Percentiles rank a stretch among this genome's conserved stretches.
These are phyloP conservation scores for Babesia bigemina DNA, from an alignment of 169 alveolate species.

Conservation along the genomic window DNA sequence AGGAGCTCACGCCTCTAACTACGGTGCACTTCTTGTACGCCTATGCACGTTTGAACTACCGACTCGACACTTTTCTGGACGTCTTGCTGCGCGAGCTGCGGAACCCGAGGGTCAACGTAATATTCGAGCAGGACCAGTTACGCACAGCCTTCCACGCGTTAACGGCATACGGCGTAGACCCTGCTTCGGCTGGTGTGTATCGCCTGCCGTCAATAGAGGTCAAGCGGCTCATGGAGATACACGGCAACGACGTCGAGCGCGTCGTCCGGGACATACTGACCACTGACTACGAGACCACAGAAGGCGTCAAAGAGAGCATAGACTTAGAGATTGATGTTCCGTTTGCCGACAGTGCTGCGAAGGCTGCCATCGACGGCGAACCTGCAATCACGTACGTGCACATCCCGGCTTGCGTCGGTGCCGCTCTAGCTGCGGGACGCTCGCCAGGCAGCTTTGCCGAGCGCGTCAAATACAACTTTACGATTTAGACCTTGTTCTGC, in stretches of 20 bases:
- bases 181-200: constrained; percentile 30
- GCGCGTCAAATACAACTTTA: constrained; percentile 52
- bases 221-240: constrained; percentile 35
- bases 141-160: constrained; percentile 23
- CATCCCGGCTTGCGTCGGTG: constrained; percentile 34
- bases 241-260: constrained; percentile 13
- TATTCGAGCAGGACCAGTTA: constrained; percentile 48
- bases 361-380: constrained; percentile 2
- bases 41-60: constrained; percentile 23
- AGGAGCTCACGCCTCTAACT: constrained; percentile 40
- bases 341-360: not conserved
- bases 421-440: constrained; percentile 12
- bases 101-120: constrained; percentile 44
- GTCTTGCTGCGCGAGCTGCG: constrained; percentile 41
- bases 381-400: constrained; percentile 27
- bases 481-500: constrained; percentile 44
- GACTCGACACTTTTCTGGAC: constrained; percentile 32
- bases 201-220: constrained; percentile 13
- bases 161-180: constrained; percentile 19
- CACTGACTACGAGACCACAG: not conserved
- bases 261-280: constrained; percentile 11
- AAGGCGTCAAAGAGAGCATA: not conserved
- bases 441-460: constrained; percentile 14
- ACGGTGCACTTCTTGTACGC: constrained; percentile 32
- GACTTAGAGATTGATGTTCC: constrained; percentile 29